Base-by-base conservation (phyloP, 352 stramenopile species). In the Hyphochytrium catenoides region DNA sequence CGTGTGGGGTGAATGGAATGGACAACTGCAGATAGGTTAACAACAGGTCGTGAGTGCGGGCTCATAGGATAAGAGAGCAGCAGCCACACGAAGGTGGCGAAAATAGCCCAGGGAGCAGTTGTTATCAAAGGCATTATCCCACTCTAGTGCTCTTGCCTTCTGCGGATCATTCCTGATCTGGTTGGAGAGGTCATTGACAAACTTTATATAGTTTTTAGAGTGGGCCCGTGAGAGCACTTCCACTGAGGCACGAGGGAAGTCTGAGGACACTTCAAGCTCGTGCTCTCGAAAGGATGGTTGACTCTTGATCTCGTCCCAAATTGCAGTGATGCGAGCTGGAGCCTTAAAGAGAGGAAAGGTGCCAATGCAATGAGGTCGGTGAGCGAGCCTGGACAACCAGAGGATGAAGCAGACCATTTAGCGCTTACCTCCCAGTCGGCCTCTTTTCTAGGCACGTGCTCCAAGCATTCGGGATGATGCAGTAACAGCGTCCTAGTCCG, bases 391-490 rank as follows among this genome's bases (percentile, higher is more conserved):
- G n/a, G n/a, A n/a, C n/a, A n/a, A n/a, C n/a, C n/a, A n/a, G n/a
- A n/a, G n/a, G n/a, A n/a, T n/a, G n/a, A n/a, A n/a, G n/a, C n/a
- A n/a, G n/a, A n/a, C n/a, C n/a, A n/a, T n/a, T n/a, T n/a, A n/a
- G n/a, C n/a, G n/a, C n/a, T n/a, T n/a, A n/a, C n/a, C n/a, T 43
- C 34, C 25, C 43, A 39, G 12, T 44, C 26, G 22, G 36, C 23
- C 3, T 15, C 31, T 28, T 46, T 50, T 36, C 69, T 74, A 7
- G 56, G 46, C 25, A 70, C 46, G 39, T 92, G 76, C 19, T 84
- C 60, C 17, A 81, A 47, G 54, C 71, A 92, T 57, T 91, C 71
- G 8, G 62, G 62, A 52, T 92, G 76, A 47, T 89, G 64, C 15
- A 91, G 45, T 15, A 93, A 51, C 21, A 91, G 49, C 3, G 74